Percentiles rank a stretch among this genome's conserved stretches.
Evolutionary conservation across 805 yeast genomes (phyloP).

Genomic region (Candida wancherniae): DNA sequence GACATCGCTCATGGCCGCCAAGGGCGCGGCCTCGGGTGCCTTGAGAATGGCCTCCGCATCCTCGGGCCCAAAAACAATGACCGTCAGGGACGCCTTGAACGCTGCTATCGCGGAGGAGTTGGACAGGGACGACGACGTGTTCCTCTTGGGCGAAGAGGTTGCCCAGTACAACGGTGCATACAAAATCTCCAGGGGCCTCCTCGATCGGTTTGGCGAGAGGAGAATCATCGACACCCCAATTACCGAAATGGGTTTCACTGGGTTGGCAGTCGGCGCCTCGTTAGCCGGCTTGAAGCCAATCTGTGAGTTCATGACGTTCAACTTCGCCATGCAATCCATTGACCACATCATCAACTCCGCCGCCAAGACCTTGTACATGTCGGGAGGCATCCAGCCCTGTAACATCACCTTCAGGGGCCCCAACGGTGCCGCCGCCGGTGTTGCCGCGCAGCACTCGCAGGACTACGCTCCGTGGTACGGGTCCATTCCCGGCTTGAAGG

Average conservation of each 20-base stretch:
- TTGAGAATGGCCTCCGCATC: conserved; percentile 43
- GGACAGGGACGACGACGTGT: conserved; percentile 91
- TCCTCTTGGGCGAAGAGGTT: conserved; percentile 97
- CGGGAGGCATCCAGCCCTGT: conserved; percentile 98
- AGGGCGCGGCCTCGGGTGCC: conserved; percentile 19
- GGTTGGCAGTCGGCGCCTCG: conserved; percentile 94
- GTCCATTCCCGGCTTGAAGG: conserved; percentile 96
- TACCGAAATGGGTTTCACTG: conserved; percentile 98
- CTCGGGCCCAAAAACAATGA: conserved; percentile 57
- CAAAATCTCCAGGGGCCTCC: conserved; percentile 90
- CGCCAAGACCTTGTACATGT: conserved; percentile 98
- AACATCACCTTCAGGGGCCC: conserved; percentile 98
- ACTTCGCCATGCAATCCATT: conserved; percentile 99
- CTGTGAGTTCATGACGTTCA: conserved; percentile 98
- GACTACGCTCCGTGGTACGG: conserved; percentile 98
- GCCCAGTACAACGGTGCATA: conserved; percentile 99
- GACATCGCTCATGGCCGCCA: conserved; percentile 38
- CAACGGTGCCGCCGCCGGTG: conserved; percentile 99
- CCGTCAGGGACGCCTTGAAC: conserved; percentile 97
- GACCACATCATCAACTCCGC: conserved; percentile 98
- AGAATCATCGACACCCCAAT: conserved; percentile 95
- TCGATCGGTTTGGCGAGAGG: conserved; percentile 92
- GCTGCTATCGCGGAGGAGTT: conserved; percentile 94
- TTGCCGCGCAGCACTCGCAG: conserved; percentile 99
- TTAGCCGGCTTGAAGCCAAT: conserved; percentile 93